These are phyloP conservation scores for Rubia yunnanensis DNA, from an alignment of 257 asterid genomes.

Conservation along the genomic window DNA sequence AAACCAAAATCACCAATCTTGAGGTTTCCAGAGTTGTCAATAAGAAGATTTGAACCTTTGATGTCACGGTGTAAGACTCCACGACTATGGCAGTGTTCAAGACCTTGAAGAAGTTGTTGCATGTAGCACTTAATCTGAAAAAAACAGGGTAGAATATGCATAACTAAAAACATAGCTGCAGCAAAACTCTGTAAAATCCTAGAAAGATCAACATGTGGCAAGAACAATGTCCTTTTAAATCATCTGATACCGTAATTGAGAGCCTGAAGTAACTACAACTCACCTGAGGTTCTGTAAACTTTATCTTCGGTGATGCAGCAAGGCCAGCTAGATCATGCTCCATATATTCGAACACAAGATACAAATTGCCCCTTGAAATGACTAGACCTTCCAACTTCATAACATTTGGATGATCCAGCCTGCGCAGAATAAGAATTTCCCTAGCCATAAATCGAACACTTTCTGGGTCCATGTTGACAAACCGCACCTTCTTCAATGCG, in stretches of 20 bases:
- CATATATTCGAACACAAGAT: constrained; percentile 90
- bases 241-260: background rate
- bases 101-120: constrained; percentile 79
- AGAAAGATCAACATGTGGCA: background rate
- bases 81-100: constrained; percentile 81
- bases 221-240: background rate
- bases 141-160: constrained; percentile 12
- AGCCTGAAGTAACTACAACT: constrained; percentile 12
- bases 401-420: constrained; percentile 84
- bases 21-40: constrained; percentile 66
- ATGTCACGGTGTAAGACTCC: constrained; percentile 93
- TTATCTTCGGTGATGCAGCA: constrained; percentile 53
- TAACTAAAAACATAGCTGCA: background rate
- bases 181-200: background rate
- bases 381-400: constrained; percentile 92
- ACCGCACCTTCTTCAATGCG: constrained; percentile 82
- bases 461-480: constrained; percentile 88
- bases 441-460: constrained; percentile 94
- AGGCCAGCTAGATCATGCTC: constrained; percentile 95
- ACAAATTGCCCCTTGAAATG: constrained; percentile 71
- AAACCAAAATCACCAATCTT: constrained; percentile 94
- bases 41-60: constrained; percentile 83
- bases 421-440: constrained; percentile 77
- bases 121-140: constrained; percentile 86
- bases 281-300: constrained; percentile 83